Conservation (phyloP, 306 rosid species). For the Lupinus albus region DNA sequence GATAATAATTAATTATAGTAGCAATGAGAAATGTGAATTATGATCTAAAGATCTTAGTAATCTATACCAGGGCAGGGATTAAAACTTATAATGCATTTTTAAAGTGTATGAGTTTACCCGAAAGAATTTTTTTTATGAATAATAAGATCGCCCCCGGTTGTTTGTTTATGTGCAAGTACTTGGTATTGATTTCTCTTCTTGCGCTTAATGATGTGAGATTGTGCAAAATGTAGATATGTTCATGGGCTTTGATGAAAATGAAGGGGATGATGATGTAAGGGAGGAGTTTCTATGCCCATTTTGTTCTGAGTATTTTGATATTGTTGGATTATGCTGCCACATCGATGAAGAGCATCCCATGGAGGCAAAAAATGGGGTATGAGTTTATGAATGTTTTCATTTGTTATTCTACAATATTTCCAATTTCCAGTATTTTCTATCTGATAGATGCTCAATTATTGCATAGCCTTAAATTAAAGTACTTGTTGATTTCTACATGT, state of each 20-base stretch:
- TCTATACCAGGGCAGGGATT: background rate
- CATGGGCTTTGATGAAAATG: constrained; percentile 88
- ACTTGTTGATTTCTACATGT: constrained; percentile 21
- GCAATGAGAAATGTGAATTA: constrained; percentile 14
- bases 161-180: constrained; percentile 18
- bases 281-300: constrained; percentile 95
- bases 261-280: constrained; percentile 83
- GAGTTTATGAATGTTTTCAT: constrained; percentile 47
- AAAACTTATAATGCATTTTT: background rate
- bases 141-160: constrained; percentile 5
- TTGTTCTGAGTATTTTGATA: constrained; percentile 86
- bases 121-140: constrained; percentile 4
- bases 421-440: constrained; percentile 16
- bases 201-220: constrained; percentile 32
- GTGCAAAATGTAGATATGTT: constrained; percentile 68
- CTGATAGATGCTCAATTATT: background rate
- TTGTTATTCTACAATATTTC: constrained; percentile 12
- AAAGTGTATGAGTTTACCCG: constrained; percentile 27
- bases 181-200: constrained; percentile 16
- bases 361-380: constrained; percentile 90
- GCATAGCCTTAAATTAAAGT: background rate
- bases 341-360: constrained; percentile 94
- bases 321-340: constrained; percentile 98
- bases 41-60: constrained; percentile 26
- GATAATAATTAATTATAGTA: background rate